Evolutionary conservation across 2,329 filamentous ascomycete species (phyloP).

Genomic region (Cladosporium oxysporum): DNA sequence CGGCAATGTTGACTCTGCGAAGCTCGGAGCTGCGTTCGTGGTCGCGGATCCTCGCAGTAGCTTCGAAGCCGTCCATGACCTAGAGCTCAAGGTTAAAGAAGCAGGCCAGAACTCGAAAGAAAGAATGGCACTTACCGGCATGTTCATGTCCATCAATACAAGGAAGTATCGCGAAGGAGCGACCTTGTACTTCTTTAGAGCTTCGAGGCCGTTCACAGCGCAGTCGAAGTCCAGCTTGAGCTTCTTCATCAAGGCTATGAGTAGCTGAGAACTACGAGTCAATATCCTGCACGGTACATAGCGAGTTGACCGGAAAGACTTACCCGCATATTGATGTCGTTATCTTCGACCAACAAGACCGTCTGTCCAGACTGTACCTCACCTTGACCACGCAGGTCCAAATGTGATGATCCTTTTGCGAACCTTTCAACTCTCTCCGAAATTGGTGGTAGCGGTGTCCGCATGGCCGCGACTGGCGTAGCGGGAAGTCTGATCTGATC

Average conservation of each 20-base stretch:
- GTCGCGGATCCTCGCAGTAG: conserved; percentile 34
- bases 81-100: not conserved
- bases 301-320: not conserved
- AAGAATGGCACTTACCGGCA: conserved; percentile 27
- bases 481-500: not conserved
- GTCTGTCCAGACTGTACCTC: not conserved
- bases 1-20: conserved; percentile 29
- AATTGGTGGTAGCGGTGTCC: not conserved
- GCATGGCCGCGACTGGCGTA: not conserved
- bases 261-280: conserved; percentile 20
- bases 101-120: not conserved
- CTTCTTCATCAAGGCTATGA: conserved; percentile 30
- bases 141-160: conserved; percentile 46
- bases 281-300: not conserved
- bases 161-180: conserved; percentile 19
- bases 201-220: conserved; percentile 28
- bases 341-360: conserved; percentile 38
- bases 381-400: not conserved
- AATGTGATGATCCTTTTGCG: not conserved
- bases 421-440: not conserved
- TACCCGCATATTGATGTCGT: conserved; percentile 34
- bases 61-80: conserved; percentile 37
- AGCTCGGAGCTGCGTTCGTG: conserved; percentile 27
- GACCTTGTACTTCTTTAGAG: conserved; percentile 22
- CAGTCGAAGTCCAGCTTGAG: conserved; percentile 22